phyloP scores from a whole-genome alignment of 441 rosid genomes.

The Syzygium malaccense region DNA sequence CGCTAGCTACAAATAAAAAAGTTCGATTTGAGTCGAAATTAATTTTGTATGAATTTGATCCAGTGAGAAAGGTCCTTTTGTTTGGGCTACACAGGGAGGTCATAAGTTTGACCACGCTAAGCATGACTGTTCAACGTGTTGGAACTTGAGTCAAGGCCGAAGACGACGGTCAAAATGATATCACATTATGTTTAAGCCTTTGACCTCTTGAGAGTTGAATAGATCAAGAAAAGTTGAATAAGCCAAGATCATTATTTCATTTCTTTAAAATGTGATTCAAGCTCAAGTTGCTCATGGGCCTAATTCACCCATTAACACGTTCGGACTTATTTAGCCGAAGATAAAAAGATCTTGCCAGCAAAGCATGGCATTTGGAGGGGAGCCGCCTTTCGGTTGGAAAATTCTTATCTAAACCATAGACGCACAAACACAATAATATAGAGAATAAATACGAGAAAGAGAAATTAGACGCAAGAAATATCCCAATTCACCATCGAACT shows the following conservation, averaged over 20 bases:
- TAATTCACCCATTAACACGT: neutral
- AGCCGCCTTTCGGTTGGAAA: neutral
- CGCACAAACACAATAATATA: no score
- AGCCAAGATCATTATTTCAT: neutral
- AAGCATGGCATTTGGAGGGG: rapidly evolving
- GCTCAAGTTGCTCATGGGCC: neutral
- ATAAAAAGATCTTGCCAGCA: no score
- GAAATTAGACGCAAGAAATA: no score
- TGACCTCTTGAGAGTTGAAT: neutral
- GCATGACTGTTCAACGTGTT: neutral
- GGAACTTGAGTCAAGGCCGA: neutral
- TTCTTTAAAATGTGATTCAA: neutral
- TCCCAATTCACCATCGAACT: no score
- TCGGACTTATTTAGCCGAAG: neutral
- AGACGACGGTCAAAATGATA: neutral
- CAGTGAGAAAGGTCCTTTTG: neutral
- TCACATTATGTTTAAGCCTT: neutral
- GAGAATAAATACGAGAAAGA: no score
- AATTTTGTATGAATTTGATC: neutral
- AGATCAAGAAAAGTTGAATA: no score
- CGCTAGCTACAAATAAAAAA: neutral
- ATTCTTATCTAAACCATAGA: neutral
- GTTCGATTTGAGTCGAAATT: neutral
- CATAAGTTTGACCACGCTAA: neutral
- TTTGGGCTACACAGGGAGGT: neutral